Conservation (phyloP, 73 alveolate species). For the Paramecium pentaurelia region DNA sequence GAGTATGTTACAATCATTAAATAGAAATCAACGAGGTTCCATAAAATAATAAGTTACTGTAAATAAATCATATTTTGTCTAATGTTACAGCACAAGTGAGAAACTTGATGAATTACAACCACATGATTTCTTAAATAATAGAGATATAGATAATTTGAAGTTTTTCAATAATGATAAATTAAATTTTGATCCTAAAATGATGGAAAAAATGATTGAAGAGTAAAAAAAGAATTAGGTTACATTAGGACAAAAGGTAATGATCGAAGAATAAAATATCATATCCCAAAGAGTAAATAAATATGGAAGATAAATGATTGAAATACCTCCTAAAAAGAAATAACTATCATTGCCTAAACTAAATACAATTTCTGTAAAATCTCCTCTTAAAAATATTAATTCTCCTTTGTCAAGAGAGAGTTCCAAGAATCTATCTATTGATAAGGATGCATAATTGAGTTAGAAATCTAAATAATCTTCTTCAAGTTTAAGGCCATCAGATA, state of each 20-base stretch:
- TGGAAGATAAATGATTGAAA: background rate
- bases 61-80: background rate
- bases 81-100: background rate
- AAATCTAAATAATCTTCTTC: background rate
- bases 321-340: background rate
- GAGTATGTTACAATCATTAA: background rate
- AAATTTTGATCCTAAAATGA: background rate
- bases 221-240: background rate
- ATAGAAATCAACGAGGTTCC: background rate
- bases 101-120: background rate
- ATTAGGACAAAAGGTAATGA: background rate
- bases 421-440: background rate
- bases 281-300: background rate
- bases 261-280: background rate
- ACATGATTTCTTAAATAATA: background rate
- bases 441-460: background rate
- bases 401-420: background rate
- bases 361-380: background rate
- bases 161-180: background rate
- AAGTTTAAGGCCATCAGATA: background rate
- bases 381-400: background rate
- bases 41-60: background rate
- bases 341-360: background rate
- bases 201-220: background rate
- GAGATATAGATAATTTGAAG: background rate